Percentiles rank a stretch among this genome's conserved stretches.
These are phyloP conservation scores for Metroxylon sagu DNA, from an alignment of 176 grass and related monocot genomes.

Conservation along the genomic window DNA sequence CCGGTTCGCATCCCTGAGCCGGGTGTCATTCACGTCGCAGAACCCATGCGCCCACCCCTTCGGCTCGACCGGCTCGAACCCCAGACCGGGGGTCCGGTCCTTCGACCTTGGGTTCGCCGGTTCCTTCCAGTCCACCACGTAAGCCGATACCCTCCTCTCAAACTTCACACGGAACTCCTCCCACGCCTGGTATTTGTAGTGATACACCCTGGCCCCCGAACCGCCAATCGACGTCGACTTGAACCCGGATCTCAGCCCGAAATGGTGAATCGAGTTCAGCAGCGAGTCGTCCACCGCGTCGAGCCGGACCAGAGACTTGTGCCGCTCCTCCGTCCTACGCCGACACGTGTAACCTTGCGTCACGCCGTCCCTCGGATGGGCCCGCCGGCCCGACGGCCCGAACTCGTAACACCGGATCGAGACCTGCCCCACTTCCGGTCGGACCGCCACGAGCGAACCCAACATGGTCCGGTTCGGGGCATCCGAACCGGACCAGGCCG, in stretches of 20 bases:
- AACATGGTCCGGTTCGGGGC: constrained; percentile 28
- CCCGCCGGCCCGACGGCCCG: constrained; percentile 33
- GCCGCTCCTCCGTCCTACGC: constrained; percentile 31
- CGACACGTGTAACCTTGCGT: constrained; percentile 64
- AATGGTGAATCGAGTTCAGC: constrained; percentile 54
- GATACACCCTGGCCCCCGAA: constrained; percentile 30
- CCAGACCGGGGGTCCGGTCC: constrained; percentile 60
- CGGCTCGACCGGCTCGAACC: constrained; percentile 45
- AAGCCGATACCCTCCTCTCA: constrained; percentile 35
- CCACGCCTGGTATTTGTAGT: constrained; percentile 87
- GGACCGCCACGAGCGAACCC: constrained; percentile 3
- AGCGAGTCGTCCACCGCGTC: constrained; percentile 23
- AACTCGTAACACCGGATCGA: constrained; percentile 37
- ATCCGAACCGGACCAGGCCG: constrained; percentile 5
- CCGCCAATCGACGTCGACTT: background rate
- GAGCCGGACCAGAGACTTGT: constrained; percentile 59
- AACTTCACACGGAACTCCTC: constrained; percentile 63
- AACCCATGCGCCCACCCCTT: constrained; percentile 35
- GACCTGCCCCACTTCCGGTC: constrained; percentile 25
- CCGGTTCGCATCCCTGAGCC: constrained; percentile 15
- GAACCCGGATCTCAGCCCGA: constrained; percentile 20
- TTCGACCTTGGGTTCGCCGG: constrained; percentile 33
- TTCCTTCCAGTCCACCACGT: constrained; percentile 48
- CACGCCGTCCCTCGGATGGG: constrained; percentile 34
- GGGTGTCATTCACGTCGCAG: constrained; percentile 44